Conservation (phyloP, 352 stramenopile genomes). For the Phytopythium delawarense region DNA sequence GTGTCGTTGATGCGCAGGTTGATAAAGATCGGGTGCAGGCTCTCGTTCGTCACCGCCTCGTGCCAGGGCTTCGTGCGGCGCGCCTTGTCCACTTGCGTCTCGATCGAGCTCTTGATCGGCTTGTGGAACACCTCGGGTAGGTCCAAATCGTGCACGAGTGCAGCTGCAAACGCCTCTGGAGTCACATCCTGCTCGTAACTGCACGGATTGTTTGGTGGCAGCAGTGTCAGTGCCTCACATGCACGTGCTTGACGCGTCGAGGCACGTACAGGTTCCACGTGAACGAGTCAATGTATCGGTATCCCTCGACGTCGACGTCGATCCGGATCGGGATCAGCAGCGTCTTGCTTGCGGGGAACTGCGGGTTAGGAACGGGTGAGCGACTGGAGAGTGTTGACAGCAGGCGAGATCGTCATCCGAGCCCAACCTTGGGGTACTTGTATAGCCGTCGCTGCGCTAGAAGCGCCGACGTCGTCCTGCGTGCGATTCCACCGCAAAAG, state of each 20-base stretch:
- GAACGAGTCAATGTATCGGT: constrained; percentile 82
- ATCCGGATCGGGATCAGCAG: constrained; percentile 67
- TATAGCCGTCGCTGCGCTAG: constrained; percentile 58
- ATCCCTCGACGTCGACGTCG: constrained; percentile 75
- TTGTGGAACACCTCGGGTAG: constrained; percentile 72
- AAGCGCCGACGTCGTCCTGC: constrained; percentile 20
- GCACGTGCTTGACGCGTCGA: background rate
- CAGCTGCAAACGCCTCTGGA: constrained; percentile 67
- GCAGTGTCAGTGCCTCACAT: background rate
- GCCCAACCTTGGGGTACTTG: constrained; percentile 63
- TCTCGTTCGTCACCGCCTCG: constrained; percentile 47
- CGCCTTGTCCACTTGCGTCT: constrained; percentile 65
- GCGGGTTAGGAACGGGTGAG: too few relatives aligned
- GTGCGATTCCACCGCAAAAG: background rate
- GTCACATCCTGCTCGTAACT: constrained; percentile 74
- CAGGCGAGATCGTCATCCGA: too few relatives aligned
- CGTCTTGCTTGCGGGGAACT: constrained; percentile 48
- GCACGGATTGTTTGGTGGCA: constrained; percentile 3
- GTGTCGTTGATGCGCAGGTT: constrained; percentile 81
- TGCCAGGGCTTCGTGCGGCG: constrained; percentile 52
- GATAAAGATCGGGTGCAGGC: constrained; percentile 75
- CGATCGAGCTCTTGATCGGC: constrained; percentile 55
- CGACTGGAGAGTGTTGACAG: too few relatives aligned
- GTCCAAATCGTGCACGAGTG: constrained; percentile 65
- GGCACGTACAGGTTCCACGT: constrained; percentile 63